Percentiles rank a stretch among this genome's conserved stretches.
phyloP scores from a whole-genome alignment of 108 stramenopile species.

The Pseudonitzschia delicatissima region DNA sequence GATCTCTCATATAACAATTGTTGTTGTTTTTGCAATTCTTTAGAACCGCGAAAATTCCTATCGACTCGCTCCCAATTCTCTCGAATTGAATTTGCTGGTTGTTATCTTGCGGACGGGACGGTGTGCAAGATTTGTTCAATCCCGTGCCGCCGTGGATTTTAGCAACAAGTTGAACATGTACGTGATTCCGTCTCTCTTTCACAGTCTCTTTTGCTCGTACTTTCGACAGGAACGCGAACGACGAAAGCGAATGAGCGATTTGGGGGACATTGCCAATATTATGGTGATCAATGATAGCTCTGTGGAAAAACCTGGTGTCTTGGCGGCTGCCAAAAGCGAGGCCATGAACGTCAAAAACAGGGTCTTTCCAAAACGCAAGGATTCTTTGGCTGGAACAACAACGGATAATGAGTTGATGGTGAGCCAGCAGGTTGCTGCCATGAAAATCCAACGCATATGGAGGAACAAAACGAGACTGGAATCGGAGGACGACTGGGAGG shows the following conservation, averaged over 20 bases:
- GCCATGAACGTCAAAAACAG: too few relatives aligned
- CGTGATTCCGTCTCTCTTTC: too few relatives aligned
- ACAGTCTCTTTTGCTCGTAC: too few relatives aligned
- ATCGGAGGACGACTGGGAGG: conserved; percentile 2
- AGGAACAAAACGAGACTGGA: conserved; percentile 12
- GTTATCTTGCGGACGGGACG: conserved; percentile 53
- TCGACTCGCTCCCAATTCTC: conserved; percentile 3
- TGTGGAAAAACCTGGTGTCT: too few relatives aligned
- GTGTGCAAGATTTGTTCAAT: conserved; percentile 66
- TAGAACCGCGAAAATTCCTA: not conserved
- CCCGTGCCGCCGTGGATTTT: conserved; percentile 41
- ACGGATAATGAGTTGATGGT: too few relatives aligned
- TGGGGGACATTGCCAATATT: too few relatives aligned
- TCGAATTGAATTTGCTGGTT: conserved; percentile 40
- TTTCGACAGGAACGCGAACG: not conserved
- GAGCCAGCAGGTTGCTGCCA: too few relatives aligned
- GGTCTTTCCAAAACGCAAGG: too few relatives aligned
- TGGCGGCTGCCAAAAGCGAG: too few relatives aligned
- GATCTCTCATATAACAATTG: too few relatives aligned
- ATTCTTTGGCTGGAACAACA: too few relatives aligned
- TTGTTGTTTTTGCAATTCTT: not conserved
- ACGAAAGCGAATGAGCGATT: not conserved
- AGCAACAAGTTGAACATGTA: conserved; percentile 39
- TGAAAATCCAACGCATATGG: conserved; percentile 48
- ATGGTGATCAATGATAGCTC: too few relatives aligned